Conservation (phyloP, 2,329 filamentous ascomycete genomes). For the Monascus ruber region DNA sequence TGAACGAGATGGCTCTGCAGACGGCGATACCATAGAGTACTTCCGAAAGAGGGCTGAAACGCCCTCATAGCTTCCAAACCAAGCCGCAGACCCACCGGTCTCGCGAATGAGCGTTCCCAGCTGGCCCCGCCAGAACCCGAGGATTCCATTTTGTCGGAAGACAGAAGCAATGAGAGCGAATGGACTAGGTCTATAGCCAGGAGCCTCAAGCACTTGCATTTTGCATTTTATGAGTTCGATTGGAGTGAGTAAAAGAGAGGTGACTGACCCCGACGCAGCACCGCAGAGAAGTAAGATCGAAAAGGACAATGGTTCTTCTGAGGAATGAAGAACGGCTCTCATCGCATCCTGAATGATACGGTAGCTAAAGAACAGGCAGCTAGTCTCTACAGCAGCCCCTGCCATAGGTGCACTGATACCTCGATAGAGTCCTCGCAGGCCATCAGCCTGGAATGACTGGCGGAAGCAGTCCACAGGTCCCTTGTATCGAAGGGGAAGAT, state of each 20-base stretch:
- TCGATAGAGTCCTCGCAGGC: constrained; percentile 72
- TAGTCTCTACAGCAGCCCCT: constrained; percentile 85
- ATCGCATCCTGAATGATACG: constrained; percentile 52
- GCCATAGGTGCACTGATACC: constrained; percentile 85
- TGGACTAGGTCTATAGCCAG: constrained; percentile 42
- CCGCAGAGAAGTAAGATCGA: constrained; percentile 66
- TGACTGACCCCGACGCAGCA: constrained; percentile 76
- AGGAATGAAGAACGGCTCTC: constrained; percentile 51
- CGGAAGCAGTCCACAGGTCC: constrained; percentile 90
- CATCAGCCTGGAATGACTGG: constrained; percentile 69
- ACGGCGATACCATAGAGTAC: constrained; percentile 32
- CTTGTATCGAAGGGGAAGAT: constrained; percentile 66
- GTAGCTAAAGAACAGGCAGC: constrained; percentile 87
- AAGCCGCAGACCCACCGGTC: constrained; percentile 82
- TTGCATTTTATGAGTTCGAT: constrained; percentile 98
- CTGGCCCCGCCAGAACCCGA: constrained; percentile 92
- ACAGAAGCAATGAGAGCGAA: constrained; percentile 64
- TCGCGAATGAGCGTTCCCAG: constrained; percentile 87
- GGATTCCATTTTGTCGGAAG: constrained; percentile 68
- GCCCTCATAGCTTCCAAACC: constrained; percentile 88
- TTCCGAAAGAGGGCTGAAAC: constrained; percentile 59
- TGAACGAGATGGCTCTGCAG: constrained; percentile 1
- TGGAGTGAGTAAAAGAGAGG: constrained; percentile 81
- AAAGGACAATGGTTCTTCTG: constrained; percentile 54
- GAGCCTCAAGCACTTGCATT: constrained; percentile 60